A percentile compares a stretch with the other conserved stretches of the same genome.
phyloP scores from a whole-genome alignment of 2,329 filamentous ascomycete genomes.

The Penicillium corylophilum region DNA sequence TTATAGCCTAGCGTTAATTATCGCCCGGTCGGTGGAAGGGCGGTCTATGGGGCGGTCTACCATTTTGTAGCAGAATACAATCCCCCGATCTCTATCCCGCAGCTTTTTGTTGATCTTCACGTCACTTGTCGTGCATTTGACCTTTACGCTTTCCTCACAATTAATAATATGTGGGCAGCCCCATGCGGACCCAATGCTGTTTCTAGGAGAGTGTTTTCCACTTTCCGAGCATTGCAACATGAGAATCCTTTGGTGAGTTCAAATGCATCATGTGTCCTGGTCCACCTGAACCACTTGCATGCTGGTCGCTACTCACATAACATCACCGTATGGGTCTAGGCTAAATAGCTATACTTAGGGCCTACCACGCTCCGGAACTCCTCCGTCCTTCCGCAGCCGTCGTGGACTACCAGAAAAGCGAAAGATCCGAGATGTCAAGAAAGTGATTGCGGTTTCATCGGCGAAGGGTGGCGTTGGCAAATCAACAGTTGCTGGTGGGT shows the following conservation, averaged over 20 bases:
- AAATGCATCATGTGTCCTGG: neutral
- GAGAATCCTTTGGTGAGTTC: conserved; percentile 78
- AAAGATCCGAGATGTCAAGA: conserved; percentile 78
- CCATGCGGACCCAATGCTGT: conserved; percentile 18
- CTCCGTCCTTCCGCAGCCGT: conserved; percentile 68
- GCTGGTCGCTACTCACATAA: neutral
- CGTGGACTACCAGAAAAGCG: conserved; percentile 78
- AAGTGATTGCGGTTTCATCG: conserved; percentile 94
- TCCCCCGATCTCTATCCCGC: neutral
- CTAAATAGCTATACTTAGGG: conserved; percentile 56
- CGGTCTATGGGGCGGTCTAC: conserved; percentile 4
- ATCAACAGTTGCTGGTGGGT: conserved; percentile 79
- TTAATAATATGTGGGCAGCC: neutral
- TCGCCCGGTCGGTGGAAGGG: neutral
- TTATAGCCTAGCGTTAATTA: conserved; percentile 8
- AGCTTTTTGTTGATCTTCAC: neutral
- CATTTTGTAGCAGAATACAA: conserved; percentile 13
- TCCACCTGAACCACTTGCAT: neutral
- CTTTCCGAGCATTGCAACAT: conserved; percentile 60
- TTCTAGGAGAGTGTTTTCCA: conserved; percentile 56
- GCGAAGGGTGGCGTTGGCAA: conserved; percentile 99
- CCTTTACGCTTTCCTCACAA: neutral
- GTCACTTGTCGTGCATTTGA: neutral
- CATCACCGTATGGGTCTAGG: neutral
- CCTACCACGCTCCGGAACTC: conserved; percentile 72